Percentiles rank a stretch among this genome's conserved stretches.
Conservation (phyloP, 202 grass and related monocot genomes). For the Setaria viridis region DNA sequence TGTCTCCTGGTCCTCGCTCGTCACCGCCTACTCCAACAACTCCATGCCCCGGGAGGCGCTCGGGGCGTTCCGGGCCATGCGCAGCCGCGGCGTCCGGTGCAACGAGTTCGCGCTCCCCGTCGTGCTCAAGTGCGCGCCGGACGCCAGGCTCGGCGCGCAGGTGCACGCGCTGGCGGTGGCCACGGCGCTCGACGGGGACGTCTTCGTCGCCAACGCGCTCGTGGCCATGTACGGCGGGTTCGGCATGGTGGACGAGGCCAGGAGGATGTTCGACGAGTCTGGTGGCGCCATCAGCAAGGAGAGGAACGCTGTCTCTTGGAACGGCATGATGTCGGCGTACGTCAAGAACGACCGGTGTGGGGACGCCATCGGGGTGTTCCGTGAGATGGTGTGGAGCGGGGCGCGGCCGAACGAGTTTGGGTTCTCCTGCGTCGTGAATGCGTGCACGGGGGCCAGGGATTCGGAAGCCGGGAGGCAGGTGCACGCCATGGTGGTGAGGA, state of each 20-base stretch:
- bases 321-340: conserved; percentile 67
- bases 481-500: conserved; percentile 66
- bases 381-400: conserved; percentile 64
- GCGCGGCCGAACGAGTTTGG: conserved; percentile 68
- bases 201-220: conserved; percentile 79
- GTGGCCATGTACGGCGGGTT: conserved; percentile 79
- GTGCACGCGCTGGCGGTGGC: conserved; percentile 66
- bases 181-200: conserved; percentile 57
- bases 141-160: conserved; percentile 60
- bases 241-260: conserved; percentile 56
- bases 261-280: conserved; percentile 69
- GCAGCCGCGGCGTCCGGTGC: conserved; percentile 49
- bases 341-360: conserved; percentile 72
- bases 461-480: conserved; percentile 55
- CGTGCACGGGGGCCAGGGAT: conserved; percentile 71
- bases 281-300: conserved; percentile 2
- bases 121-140: conserved; percentile 64
- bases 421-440: conserved; percentile 82
- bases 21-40: conserved; percentile 76
- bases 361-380: conserved; percentile 61
- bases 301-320: conserved; percentile 81
- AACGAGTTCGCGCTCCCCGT: conserved; percentile 87
- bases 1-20: conserved; percentile 81
- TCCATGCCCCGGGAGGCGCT: conserved; percentile 61
- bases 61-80: conserved; percentile 62